Conservation (phyloP, 1,284 basidiomycete species). For the Tremellales sp. region DNA sequence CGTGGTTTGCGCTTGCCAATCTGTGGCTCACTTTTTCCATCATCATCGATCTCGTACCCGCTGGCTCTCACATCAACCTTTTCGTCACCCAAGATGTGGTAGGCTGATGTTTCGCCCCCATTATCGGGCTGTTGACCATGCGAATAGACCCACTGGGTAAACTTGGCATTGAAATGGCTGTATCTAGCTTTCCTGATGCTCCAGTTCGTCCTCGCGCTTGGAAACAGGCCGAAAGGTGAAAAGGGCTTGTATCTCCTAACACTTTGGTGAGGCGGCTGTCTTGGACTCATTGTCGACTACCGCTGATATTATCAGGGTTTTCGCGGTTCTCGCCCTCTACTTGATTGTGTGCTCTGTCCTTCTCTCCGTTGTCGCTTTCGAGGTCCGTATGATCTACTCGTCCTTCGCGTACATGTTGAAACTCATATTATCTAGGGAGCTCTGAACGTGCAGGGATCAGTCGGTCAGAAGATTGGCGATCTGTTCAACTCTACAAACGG, state of each 20-base stretch:
- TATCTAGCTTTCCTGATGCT: conserved; percentile 80
- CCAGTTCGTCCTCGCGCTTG: conserved; percentile 88
- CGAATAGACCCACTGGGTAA: conserved; percentile 82
- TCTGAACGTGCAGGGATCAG: conserved; percentile 30
- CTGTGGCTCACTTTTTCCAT: conserved; percentile 95
- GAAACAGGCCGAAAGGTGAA: conserved; percentile 95
- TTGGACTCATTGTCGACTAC: neutral
- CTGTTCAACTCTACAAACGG: conserved; percentile 75
- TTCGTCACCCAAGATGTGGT: conserved; percentile 67
- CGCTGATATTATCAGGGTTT: conserved; percentile 58
- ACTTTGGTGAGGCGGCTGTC: conserved; percentile 47
- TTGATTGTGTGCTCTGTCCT: conserved; percentile 79
- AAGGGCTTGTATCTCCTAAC: conserved; percentile 74
- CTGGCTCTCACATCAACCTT: conserved; percentile 54
- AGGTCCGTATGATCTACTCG: conserved; percentile 52
- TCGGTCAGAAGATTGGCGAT: conserved; percentile 55
- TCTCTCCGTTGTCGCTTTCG: conserved; percentile 72
- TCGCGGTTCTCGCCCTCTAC: conserved; percentile 71
- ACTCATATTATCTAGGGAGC: conserved; percentile 53
- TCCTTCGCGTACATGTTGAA: no score
- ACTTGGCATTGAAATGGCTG: conserved; percentile 76
- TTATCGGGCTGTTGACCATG: neutral
- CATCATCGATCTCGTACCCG: conserved; percentile 83
- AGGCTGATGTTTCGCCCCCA: conserved; percentile 36
- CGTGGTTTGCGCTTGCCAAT: conserved; percentile 90